Evolutionary conservation across 495 filamentous ascomycete genomes (phyloP).

Genomic region (Hyaloscypha finlandica): DNA sequence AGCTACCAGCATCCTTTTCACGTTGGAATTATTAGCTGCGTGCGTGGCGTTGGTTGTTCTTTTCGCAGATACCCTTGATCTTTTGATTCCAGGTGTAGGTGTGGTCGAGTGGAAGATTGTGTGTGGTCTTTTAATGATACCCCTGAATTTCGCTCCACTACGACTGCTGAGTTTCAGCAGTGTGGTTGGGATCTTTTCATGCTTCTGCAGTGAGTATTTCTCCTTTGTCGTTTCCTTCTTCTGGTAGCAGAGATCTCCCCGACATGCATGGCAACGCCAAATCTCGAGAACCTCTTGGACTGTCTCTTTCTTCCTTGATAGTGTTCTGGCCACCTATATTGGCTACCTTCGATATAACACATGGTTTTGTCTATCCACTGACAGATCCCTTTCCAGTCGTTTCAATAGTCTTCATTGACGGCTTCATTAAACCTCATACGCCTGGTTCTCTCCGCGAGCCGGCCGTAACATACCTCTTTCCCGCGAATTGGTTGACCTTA

Average conservation of each 20-base stretch:
- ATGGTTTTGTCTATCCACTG: constrained; percentile 4
- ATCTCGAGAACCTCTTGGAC: too few species aligned
- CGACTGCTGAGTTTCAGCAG: constrained; percentile 86
- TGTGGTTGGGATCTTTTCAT: constrained; percentile 85
- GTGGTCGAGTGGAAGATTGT: constrained; percentile 82
- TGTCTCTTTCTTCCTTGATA: constrained; percentile 19
- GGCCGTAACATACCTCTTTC: constrained; percentile 77
- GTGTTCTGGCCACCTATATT: background rate
- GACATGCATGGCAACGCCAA: too few species aligned
- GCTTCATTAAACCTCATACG: constrained; percentile 73
- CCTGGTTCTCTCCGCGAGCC: constrained; percentile 87
- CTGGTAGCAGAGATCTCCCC: constrained; percentile 47
- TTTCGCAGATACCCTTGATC: constrained; percentile 87
- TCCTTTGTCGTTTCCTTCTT: background rate
- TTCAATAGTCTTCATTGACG: constrained; percentile 78
- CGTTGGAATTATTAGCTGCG: constrained; percentile 81
- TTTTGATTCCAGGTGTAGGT: constrained; percentile 69
- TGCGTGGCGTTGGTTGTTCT: constrained; percentile 91
- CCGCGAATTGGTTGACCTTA: constrained; percentile 81
- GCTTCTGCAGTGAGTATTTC: constrained; percentile 59
- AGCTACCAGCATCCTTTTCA: constrained; percentile 81
- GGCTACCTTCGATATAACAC: background rate
- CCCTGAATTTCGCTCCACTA: constrained; percentile 83
- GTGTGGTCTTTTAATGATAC: constrained; percentile 77
- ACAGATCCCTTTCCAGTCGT: constrained; percentile 58